Conservation (phyloP, 176 grass and related monocot genomes). For the Carex scoparia region DNA sequence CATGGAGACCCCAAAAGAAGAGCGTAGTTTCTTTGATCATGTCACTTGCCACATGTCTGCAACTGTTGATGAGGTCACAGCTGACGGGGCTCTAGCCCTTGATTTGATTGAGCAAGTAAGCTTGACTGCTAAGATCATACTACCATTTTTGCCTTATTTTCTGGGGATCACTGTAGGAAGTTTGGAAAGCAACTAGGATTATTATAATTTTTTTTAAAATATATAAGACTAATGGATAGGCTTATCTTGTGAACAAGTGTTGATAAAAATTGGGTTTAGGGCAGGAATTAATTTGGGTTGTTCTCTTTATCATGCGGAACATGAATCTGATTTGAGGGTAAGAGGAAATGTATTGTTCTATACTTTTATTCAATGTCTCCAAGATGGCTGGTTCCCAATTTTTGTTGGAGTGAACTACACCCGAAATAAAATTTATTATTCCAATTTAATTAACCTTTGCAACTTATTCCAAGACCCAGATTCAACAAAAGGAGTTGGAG, state of each 20-base stretch:
- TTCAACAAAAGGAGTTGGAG: too few relatives aligned
- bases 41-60: slow-evolving; percentile 81
- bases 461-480: background rate
- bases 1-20: slow-evolving; percentile 84
- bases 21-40: slow-evolving; percentile 81
- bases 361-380: background rate
- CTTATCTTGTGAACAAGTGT: too few relatives aligned
- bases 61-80: slow-evolving; percentile 76
- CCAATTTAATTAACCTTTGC: background rate
- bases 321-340: background rate
- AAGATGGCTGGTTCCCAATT: background rate
- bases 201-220: background rate
- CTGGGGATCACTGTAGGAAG: background rate
- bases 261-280: background rate
- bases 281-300: background rate
- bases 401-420: background rate
- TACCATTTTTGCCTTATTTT: background rate
- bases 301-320: background rate
- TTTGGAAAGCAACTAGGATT: background rate
- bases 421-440: background rate
- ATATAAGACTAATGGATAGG: too few relatives aligned
- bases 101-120: slow-evolving; percentile 98
- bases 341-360: background rate
- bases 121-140: background rate
- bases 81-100: slow-evolving; percentile 73